These are phyloP conservation scores for Pyronema omphalodes DNA, from an alignment of 495 filamentous ascomycete species.

Conservation along the genomic window DNA sequence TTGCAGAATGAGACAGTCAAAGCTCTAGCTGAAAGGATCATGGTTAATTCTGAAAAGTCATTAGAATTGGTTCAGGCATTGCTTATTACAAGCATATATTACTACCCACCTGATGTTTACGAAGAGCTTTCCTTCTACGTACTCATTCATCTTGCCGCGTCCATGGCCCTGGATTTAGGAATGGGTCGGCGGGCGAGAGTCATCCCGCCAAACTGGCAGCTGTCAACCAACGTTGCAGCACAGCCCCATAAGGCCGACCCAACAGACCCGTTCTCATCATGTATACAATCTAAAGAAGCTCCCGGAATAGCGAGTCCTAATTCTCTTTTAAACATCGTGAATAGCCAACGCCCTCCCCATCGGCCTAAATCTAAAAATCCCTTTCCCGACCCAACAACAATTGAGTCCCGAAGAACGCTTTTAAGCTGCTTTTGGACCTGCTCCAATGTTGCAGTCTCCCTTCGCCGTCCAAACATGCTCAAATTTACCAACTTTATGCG, in stretches of 20 bases:
- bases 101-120: constrained; percentile 61
- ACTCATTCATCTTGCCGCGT: constrained; percentile 62
- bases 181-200: constrained; percentile 40
- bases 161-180: constrained; percentile 77
- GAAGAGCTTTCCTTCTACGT: constrained; percentile 88
- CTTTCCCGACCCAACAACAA: constrained; percentile 40
- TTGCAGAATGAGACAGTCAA: constrained; percentile 55
- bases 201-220: not conserved
- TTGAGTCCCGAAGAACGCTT: constrained; percentile 64
- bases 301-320: not conserved
- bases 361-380: constrained; percentile 24
- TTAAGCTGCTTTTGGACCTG: constrained; percentile 64
- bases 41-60: constrained; percentile 61
- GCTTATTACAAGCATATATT: constrained; percentile 56
- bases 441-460: constrained; percentile 52
- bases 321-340: not conserved
- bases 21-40: constrained; percentile 52
- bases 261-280: constrained; percentile 11
- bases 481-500: constrained; percentile 71
- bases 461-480: constrained; percentile 65
- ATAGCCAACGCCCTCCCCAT: not conserved
- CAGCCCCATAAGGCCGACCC: not conserved
- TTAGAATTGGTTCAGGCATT: constrained; percentile 75
- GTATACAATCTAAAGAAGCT: not conserved
- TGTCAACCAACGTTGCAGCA: not conserved